phyloP scores from a whole-genome alignment of 257 asterid genomes.

The Apocynum venetum region DNA sequence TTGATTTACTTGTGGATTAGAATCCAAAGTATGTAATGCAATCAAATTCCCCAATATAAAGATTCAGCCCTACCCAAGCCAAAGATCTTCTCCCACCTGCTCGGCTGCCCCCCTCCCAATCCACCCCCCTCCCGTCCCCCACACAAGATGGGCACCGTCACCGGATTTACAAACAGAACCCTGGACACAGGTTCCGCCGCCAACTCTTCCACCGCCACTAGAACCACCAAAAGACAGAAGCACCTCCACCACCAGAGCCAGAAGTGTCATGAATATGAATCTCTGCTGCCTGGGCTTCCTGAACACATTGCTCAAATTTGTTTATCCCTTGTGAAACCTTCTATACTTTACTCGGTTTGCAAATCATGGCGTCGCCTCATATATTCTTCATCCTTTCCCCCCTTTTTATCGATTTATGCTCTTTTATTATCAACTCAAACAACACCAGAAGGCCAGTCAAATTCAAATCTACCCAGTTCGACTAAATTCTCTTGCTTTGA shows the following conservation, averaged over 20 bases:
- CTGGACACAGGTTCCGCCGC: conserved; percentile 10
- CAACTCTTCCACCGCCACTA: conserved; percentile 5
- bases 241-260: conserved; percentile 19
- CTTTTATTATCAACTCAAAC: conserved; percentile 26
- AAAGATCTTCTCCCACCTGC: not conserved
- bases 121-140: not conserved
- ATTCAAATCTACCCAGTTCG: conserved; percentile 16
- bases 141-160: conserved; percentile 42
- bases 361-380: conserved; percentile 73
- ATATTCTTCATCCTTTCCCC: conserved; percentile 69
- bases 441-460: not conserved
- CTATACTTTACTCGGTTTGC: conserved; percentile 52
- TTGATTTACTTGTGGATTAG: conserved; percentile 8
- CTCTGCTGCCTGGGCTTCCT: conserved; percentile 67
- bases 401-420: conserved; percentile 66
- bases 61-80: not conserved
- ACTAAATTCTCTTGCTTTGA: conserved; percentile 51
- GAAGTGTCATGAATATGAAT: not conserved
- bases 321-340: conserved; percentile 53
- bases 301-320: conserved; percentile 61
- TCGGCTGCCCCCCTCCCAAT: not conserved
- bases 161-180: conserved; percentile 14
- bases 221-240: conserved; percentile 27
- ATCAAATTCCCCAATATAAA: not conserved
- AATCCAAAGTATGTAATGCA: not conserved